Evolutionary conservation across 2,329 filamentous ascomycete species (phyloP).

Genomic region (Rutstroemia sp.): DNA sequence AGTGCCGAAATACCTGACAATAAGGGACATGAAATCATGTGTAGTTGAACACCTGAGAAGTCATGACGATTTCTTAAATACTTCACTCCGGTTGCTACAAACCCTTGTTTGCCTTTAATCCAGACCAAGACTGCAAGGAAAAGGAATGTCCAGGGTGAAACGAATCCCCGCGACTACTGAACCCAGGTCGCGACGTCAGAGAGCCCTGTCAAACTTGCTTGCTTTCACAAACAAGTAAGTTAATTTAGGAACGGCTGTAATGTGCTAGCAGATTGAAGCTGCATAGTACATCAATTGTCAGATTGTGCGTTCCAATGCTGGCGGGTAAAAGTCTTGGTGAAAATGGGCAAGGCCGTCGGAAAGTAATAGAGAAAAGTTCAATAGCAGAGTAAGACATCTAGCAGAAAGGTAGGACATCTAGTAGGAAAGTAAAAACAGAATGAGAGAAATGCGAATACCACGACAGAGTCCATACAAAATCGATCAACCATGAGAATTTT

Average conservation of each 20-base stretch:
- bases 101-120: too few relatives aligned
- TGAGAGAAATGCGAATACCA: background rate
- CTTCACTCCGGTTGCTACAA: too few relatives aligned
- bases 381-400: background rate
- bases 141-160: conserved; percentile 42
- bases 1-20: too few relatives aligned
- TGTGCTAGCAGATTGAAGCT: conserved; percentile 42
- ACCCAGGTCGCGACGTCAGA: conserved; percentile 47
- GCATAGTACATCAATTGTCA: conserved; percentile 34
- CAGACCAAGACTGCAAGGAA: too few relatives aligned
- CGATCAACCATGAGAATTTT: too few relatives aligned
- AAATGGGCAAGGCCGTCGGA: background rate
- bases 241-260: conserved; percentile 45
- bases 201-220: conserved; percentile 38
- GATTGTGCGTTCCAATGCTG: conserved; percentile 3
- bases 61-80: background rate
- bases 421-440: too few relatives aligned
- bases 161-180: conserved; percentile 49
- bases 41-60: too few relatives aligned
- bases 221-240: conserved; percentile 23
- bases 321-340: background rate
- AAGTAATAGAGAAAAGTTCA: background rate
- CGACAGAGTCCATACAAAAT: too few relatives aligned
- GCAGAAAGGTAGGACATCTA: too few relatives aligned
- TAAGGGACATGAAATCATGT: too few relatives aligned